phyloP scores from a whole-genome alignment of 441 rosid species.

The Corymbia citriodora region DNA sequence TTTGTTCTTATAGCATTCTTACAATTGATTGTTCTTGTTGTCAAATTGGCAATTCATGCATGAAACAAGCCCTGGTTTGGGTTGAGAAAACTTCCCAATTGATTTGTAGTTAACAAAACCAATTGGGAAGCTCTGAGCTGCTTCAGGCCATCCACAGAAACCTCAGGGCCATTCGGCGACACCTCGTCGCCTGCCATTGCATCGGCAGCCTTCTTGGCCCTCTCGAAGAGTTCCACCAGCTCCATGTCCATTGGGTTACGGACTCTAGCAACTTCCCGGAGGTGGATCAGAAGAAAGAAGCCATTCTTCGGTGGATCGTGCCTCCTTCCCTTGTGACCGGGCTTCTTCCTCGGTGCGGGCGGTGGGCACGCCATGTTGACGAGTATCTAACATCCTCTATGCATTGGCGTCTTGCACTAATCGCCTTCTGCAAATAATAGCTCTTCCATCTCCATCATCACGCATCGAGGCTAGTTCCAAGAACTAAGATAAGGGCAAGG shows the following conservation, averaged over 20 bases:
- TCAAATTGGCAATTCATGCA: not conserved
- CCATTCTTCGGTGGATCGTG: not conserved
- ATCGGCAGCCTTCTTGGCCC: constrained; percentile 87
- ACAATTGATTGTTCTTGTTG: not conserved
- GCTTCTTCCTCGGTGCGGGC: not conserved
- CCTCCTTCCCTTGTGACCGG: not conserved
- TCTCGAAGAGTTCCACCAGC: constrained; percentile 70
- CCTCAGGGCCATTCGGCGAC: constrained; percentile 52
- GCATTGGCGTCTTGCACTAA: constrained; percentile 5
- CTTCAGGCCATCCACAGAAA: constrained; percentile 65
- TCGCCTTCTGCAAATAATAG: not conserved
- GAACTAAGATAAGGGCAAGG: not conserved
- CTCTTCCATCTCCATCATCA: not conserved
- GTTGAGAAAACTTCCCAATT: no score
- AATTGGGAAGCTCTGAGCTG: constrained; percentile 55
- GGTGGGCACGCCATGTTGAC: not conserved
- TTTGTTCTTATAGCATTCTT: not conserved
- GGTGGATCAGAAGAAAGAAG: not conserved
- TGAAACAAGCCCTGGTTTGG: not conserved
- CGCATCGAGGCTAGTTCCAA: not conserved
- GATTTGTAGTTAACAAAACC: no score
- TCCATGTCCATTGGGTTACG: constrained; percentile 54
- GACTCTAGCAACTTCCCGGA: not conserved
- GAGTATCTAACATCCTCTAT: not conserved
- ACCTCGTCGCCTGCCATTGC: constrained; percentile 48